phyloP scores from a whole-genome alignment of 1,284 basidiomycete species.

The Leccinum subrobustum region DNA sequence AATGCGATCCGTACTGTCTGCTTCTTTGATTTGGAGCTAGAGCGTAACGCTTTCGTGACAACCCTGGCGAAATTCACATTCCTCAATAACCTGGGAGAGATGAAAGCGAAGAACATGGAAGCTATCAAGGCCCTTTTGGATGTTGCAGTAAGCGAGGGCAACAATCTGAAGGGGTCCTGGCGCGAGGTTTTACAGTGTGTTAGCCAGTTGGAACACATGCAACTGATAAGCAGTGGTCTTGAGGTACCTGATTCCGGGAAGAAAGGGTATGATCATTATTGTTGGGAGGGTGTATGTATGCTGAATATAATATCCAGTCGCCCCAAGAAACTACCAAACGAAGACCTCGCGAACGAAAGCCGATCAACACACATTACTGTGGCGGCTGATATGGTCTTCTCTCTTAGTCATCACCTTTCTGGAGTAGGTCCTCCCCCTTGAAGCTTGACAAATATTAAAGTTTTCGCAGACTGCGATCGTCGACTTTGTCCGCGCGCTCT shows the following conservation, averaged over 20 bases:
- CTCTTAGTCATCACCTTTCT: constrained; percentile 89
- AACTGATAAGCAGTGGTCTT: constrained; percentile 85
- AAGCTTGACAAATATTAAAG: constrained; percentile 9
- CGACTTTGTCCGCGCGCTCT: constrained; percentile 95
- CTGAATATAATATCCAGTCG: constrained; percentile 41
- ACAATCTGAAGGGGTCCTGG: constrained; percentile 94
- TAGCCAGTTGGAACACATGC: constrained; percentile 96
- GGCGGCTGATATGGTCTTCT: constrained; percentile 99
- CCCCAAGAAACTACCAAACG: constrained; percentile 72
- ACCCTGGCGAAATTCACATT: constrained; percentile 97
- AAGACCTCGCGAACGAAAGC: constrained; percentile 96
- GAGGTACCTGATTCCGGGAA: constrained; percentile 81
- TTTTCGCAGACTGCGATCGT: constrained; percentile 85
- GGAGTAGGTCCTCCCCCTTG: constrained; percentile 64
- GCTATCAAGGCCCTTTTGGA: constrained; percentile 94
- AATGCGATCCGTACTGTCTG: constrained; percentile 91
- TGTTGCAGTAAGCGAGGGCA: constrained; percentile 91
- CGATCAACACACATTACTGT: constrained; percentile 98
- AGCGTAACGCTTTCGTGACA: constrained; percentile 96
- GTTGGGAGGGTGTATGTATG: neutral
- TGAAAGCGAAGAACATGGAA: constrained; percentile 98
- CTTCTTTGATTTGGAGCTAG: constrained; percentile 93
- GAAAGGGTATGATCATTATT: constrained; percentile 60
- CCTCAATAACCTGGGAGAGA: constrained; percentile 93
- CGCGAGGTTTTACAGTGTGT: constrained; percentile 93